Base-by-base conservation (phyloP, 257 asterid species). In the Ligustrum vulgare region DNA sequence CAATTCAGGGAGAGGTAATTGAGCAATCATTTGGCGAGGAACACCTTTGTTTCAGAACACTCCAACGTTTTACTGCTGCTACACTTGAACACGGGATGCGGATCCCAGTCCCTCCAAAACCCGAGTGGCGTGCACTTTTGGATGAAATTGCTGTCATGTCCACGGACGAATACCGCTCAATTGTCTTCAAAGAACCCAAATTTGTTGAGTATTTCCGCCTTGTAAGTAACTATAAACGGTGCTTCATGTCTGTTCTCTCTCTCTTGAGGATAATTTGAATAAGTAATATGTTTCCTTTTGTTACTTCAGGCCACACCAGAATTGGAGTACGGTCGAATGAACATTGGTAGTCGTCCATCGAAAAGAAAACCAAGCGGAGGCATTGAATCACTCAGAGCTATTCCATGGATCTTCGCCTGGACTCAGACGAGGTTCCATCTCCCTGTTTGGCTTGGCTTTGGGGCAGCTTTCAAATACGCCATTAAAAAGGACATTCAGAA, bases 371-470 rank as follows among this genome's bases (percentile, higher is more conserved):
- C 93, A 1, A 86, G 88, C 36, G 93, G 93, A 8, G 93, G 93
- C 66, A 88, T 88, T 10, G 92, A 88, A 70, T 84, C 92, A 0
- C 90, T 88, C 7, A 75, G 92, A 65, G 92, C 92, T 22, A 88
- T 88, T 64, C 92, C 92, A 25, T 88, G 92, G 92, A 88, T 88
- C 75, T 88, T 88, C 62, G 92, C 92, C 1, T 88, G 92, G 92
- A 88, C 92, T 3, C 92, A 88, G 75, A 88, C 92, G 11, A 78
- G 92, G 66, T 88, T 88, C 35, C 92, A 88, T 81, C 89, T 88
- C 74, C 92, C 92, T 0, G 90, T 88, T 34, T 88, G 92, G 92
- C 88, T 88, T 13, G 92, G 93, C 33, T 85, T 88, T 63, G 93
- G 93, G 47, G 91, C 82, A 23, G 93, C 88, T 22, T 88, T 88